These are phyloP conservation scores for Salix udensis DNA, from an alignment of 345 rosid species.

Conservation along the genomic window DNA sequence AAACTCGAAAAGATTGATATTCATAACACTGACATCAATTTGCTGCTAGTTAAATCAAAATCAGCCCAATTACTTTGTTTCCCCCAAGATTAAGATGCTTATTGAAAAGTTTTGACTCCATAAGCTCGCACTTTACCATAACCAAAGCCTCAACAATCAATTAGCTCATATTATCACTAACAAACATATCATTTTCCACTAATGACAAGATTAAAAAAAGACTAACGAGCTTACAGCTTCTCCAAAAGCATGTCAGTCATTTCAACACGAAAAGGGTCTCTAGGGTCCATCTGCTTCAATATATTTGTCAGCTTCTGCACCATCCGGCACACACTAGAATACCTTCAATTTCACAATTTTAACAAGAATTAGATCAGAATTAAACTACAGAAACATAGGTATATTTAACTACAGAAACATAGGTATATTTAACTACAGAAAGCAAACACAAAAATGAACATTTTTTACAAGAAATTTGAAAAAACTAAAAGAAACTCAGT, in stretches of 20 bases:
- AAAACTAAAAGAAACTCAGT: background rate
- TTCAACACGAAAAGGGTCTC: slow-evolving; percentile 77
- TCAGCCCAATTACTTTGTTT: background rate
- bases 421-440: too few relatives aligned
- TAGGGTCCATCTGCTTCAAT: slow-evolving; percentile 80
- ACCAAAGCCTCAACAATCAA: background rate
- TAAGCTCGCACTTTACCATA: background rate
- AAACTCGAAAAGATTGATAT: background rate
- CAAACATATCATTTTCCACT: background rate
- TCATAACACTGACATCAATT: background rate
- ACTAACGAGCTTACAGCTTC: slow-evolving; percentile 59
- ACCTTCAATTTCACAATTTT: slow-evolving; percentile 32
- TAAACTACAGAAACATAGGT: too few relatives aligned
- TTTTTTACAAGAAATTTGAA: too few relatives aligned
- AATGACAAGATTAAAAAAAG: background rate
- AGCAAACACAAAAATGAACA: too few relatives aligned
- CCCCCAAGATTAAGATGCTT: background rate
- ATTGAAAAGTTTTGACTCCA: background rate
- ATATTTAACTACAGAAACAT: too few relatives aligned
- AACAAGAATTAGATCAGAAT: too few relatives aligned
- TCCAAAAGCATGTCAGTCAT: slow-evolving; percentile 84
- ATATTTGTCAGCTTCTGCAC: slow-evolving; percentile 77
- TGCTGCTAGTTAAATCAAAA: background rate
- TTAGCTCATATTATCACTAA: background rate
- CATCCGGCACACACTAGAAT: slow-evolving; percentile 74